phyloP scores from a whole-genome alignment of 2,329 filamentous ascomycete species.

The Aaosphaeria pasadenensis region DNA sequence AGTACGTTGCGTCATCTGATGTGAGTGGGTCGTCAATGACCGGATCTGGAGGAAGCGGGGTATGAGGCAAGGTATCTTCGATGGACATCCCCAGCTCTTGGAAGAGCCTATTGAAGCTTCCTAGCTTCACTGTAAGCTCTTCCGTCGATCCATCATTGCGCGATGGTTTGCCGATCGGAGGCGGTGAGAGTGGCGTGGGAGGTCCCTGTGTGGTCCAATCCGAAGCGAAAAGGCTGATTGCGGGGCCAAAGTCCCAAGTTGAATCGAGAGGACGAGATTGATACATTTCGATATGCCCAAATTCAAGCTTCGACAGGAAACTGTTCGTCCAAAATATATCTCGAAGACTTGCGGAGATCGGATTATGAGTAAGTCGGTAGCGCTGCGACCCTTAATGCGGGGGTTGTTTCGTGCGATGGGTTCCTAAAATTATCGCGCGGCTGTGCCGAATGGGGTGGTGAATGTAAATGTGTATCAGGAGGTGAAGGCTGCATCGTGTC shows the following conservation, averaged over 20 bases:
- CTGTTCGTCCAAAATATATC: no score
- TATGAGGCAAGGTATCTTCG: constrained; percentile 10
- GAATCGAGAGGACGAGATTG: not conserved
- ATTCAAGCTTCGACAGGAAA: no score
- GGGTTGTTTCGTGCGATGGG: no score
- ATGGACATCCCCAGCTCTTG: constrained; percentile 39
- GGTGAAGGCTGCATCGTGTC: no score
- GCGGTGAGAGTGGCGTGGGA: not conserved
- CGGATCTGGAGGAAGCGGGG: not conserved
- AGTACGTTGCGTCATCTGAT: not conserved
- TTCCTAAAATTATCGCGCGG: no score
- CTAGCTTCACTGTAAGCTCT: constrained; percentile 30
- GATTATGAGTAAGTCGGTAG: no score
- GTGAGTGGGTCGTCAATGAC: not conserved
- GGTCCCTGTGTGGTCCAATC: not conserved
- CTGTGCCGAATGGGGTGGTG: no score
- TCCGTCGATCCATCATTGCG: not conserved
- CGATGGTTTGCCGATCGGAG: not conserved
- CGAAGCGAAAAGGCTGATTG: constrained; percentile 35
- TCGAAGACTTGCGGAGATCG: no score
- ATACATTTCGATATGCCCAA: no score
- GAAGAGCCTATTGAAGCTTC: constrained; percentile 49
- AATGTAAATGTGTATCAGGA: no score
- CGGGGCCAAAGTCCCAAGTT: constrained; percentile 44
- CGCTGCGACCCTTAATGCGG: no score